Evolutionary conservation across 1,284 basidiomycete species (phyloP), one percentile per base, ranked within the genome.

Genomic region (Ceratobasidium sp.): DNA sequence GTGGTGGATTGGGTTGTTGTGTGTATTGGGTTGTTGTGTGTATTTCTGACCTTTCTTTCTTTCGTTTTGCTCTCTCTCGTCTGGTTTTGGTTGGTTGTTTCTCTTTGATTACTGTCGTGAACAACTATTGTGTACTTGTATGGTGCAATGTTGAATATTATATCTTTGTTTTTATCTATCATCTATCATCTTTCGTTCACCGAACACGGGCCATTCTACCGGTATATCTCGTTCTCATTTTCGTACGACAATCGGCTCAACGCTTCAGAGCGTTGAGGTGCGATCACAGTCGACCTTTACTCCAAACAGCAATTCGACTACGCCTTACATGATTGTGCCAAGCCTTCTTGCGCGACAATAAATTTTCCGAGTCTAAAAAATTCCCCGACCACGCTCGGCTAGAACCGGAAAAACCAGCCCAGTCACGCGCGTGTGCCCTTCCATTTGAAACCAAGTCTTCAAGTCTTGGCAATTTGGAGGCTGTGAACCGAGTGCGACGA

Each of bases 101-200:
- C n/a, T n/a, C n/a, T n/a, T n/a, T n/a, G n/a, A n/a, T n/a, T n/a
- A n/a, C n/a, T n/a, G n/a, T n/a, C n/a, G n/a, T n/a, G n/a, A n/a
- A n/a, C n/a, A n/a, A n/a, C n/a, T n/a, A n/a, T 26, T 33, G 13
- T 68, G 66, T 68, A 68, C 23, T 68, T 68, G 66, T 68, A 68
- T 68, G 46, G n/a, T n/a, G n/a, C n/a, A n/a, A n/a, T n/a, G 49
- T 26, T 67, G 64, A 67, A 67, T 67, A 46, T 44, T 26, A 68
- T 68, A 68, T 53, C 26, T 33, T 15, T 40, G 18, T 68, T 68
- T 68, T 18, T 63, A n/a, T n/a, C n/a, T n/a, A n/a, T n/a, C n/a
- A 28, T 40, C 33, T 60, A n/a, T 60, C 58, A 26, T 60, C 13
- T 28, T 56, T n/a, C n/a, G n/a, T n/a, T n/a, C n/a, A n/a, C n/a